A percentile compares a stretch with the other conserved stretches of the same genome.
These are phyloP conservation scores for Gracilaria caudata DNA, from an alignment of 23 red algal species.

Conservation along the genomic window DNA sequence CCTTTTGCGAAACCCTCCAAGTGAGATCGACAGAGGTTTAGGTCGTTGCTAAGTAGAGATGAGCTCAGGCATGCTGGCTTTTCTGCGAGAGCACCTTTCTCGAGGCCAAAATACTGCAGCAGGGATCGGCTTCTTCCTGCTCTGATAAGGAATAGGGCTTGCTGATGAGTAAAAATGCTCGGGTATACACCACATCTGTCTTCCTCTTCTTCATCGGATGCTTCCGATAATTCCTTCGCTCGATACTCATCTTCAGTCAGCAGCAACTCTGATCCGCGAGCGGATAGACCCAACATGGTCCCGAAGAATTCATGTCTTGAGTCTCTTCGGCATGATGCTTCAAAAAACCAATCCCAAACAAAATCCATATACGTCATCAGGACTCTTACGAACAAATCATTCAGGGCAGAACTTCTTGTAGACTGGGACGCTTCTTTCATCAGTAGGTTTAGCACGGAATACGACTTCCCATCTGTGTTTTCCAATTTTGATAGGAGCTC, in stretches of 20 bases:
- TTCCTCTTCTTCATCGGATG: neutral
- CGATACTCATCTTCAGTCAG: neutral
- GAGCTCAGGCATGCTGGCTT: neutral
- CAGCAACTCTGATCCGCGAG: constrained; percentile 4
- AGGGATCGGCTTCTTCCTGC: constrained; percentile 27
- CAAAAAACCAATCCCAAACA: constrained; percentile 49
- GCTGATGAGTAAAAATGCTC: constrained; percentile 21
- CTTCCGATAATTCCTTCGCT: neutral
- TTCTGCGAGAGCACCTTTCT: constrained; percentile 24
- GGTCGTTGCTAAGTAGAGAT: neutral
- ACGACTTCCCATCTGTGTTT: constrained; percentile 25
- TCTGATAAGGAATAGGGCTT: constrained; percentile 42
- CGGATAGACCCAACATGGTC: constrained; percentile 23
- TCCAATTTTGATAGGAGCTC: constrained; percentile 21
- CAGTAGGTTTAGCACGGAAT: constrained; percentile 5
- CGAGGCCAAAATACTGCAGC: constrained; percentile 35
- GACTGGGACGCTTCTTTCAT: neutral
- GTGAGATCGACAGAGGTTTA: constrained; percentile 12
- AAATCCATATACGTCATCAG: constrained; percentile 36
- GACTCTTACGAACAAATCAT: constrained; percentile 11
- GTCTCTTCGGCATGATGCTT: constrained; percentile 35
- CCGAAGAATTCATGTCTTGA: constrained; percentile 39
- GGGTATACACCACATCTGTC: neutral
- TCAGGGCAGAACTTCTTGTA: neutral
- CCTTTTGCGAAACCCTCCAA: neutral